These are phyloP conservation scores for Geotrichum fermentans DNA, from an alignment of 1,139 yeast genomes.

Conservation along the genomic window DNA sequence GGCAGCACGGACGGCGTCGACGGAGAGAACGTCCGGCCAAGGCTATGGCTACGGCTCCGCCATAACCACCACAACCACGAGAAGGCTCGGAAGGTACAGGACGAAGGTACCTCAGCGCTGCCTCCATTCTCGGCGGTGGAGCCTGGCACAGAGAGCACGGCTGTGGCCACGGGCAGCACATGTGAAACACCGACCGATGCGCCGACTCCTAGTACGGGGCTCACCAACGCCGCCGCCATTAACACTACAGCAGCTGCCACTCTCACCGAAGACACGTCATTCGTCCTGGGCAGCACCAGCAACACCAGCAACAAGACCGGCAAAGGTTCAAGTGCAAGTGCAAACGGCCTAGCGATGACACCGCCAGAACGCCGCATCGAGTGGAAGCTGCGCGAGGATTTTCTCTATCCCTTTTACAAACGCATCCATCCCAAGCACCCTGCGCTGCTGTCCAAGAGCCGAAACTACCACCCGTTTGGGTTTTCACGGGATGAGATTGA, in stretches of 20 bases:
- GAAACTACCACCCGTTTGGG: constrained; percentile 19
- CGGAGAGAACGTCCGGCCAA: background rate
- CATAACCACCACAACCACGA: too few species aligned
- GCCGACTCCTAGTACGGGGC: background rate
- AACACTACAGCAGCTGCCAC: background rate
- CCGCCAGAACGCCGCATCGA: constrained; percentile 5
- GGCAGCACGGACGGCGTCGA: background rate
- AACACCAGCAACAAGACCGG: too few species aligned
- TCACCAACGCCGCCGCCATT: background rate
- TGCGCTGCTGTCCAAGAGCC: constrained; percentile 9
- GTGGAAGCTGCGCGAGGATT: constrained; percentile 14
- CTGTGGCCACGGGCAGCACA: too few species aligned
- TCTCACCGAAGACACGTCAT: background rate
- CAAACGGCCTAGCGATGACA: too few species aligned
- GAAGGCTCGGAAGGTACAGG: too few species aligned
- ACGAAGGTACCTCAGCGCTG: too few species aligned
- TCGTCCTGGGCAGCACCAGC: background rate
- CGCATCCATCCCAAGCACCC: constrained; percentile 10
- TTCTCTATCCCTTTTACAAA: constrained; percentile 13
- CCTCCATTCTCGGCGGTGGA: background rate
- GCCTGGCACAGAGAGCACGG: background rate
- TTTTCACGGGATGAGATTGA: constrained; percentile 14
- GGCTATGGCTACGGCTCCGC: too few species aligned
- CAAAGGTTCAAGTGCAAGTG: too few species aligned
- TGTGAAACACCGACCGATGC: background rate